Evolutionary conservation across 1,284 basidiomycete species (phyloP).

Genomic region (Cutaneotrichosporon cutaneum): DNA sequence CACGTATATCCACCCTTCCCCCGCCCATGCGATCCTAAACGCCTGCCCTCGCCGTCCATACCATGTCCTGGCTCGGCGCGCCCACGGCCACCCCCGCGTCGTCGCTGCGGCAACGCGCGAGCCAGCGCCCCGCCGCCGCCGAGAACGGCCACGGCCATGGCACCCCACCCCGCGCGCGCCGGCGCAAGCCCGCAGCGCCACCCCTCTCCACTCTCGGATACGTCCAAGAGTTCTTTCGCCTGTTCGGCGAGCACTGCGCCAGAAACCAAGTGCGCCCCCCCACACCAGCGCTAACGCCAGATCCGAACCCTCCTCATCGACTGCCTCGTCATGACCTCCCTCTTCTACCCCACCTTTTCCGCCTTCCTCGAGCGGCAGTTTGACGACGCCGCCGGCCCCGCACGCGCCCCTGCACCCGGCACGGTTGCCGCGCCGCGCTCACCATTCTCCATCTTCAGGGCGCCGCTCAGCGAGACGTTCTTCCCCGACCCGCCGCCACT

Average conservation of each 20-base stretch:
- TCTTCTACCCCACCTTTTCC: slow-evolving; percentile 88
- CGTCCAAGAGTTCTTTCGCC: slow-evolving; percentile 33
- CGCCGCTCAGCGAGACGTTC: slow-evolving; percentile 18
- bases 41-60: slow-evolving; percentile 1
- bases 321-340: slow-evolving; percentile 88
- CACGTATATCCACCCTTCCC: background rate
- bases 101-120: slow-evolving; percentile 18
- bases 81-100: slow-evolving; percentile 10
- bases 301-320: slow-evolving; percentile 91
- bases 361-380: slow-evolving; percentile 64
- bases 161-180: slow-evolving; percentile 1
- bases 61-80: slow-evolving; percentile 28
- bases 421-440: background rate
- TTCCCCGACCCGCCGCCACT: slow-evolving; percentile 44
- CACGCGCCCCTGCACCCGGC: slow-evolving; percentile 4
- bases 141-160: slow-evolving; percentile 1
- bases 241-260: slow-evolving; percentile 53
- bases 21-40: background rate
- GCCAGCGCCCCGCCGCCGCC: slow-evolving; percentile 6
- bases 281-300: slow-evolving; percentile 60
- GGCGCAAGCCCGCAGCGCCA: background rate
- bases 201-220: slow-evolving; percentile 20
- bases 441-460: slow-evolving; percentile 12
- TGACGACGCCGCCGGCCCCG: slow-evolving; percentile 4
- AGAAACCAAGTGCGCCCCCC: slow-evolving; percentile 46